Evolutionary conservation across 2,329 filamentous ascomycete species (phyloP), one percentile per base, ranked within the genome.

Genomic region (Metarhizium humberi): DNA sequence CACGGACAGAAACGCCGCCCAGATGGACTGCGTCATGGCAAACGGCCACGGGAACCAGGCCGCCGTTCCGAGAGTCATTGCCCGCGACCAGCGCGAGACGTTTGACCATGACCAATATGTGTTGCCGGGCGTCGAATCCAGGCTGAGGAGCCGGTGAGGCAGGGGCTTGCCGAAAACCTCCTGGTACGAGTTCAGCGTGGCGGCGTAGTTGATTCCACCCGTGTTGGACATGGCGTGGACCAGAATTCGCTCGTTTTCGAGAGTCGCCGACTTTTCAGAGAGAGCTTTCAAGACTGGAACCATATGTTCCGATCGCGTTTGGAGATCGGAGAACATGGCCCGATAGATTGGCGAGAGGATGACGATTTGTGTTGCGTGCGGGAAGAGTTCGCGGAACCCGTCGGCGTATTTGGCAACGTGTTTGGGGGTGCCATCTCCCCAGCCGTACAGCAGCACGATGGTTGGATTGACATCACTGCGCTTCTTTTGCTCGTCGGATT

Each of bases 161-260:
- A 81, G 65, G 20, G 69, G 58, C 34, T 66, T 58, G 18, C 65
- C 67, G 62, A 72, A 65, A 4, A 62, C 66, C 18, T 73, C 62
- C 4, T 65, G 65, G 63, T 76, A 80, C 0, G 73, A 76, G 57
- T 79, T 71, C 13, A 80, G 62, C 0, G 76, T 73, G 1, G 78
- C 73, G 0, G 75, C 77, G 51, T 74, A 72, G 68, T 77, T 79
- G 55, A 80, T 79, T 16, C 73, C 78, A 14, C 81, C 81, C 0
- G 79, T 81, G 64, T 82, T 84, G 57, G 79, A 83, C 74, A 84
- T 80, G 59, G 70, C 68, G 55, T 83, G 80, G 1, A 79, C 63
- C 18, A 82, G 66, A 13, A 83, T 67, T 2, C 72, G 67, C 50
- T 66, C 57, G 25, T 13, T 30, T 30, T 29, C 45, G n/a, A 38